phyloP scores from a whole-genome alignment of 164 flowering plant species.

The Taxillus chinensis region DNA sequence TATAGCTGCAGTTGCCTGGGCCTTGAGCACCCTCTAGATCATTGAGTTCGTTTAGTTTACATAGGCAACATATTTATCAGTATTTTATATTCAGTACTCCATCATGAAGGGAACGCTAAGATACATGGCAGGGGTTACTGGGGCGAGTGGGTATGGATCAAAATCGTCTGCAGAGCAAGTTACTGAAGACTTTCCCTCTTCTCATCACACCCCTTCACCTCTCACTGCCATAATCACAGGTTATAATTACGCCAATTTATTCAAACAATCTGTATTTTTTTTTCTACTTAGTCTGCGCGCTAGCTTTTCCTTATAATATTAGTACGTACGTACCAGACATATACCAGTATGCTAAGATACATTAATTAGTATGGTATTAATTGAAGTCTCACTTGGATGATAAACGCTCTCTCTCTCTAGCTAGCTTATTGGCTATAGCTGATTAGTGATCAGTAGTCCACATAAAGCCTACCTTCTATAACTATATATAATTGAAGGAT shows the following conservation, averaged over 20 bases:
- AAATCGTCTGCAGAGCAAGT: constrained; percentile 89
- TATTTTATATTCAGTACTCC: neutral
- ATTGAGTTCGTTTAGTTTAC: too few relatives aligned
- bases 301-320: too few relatives aligned
- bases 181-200: constrained; percentile 23
- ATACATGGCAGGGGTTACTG: constrained; percentile 81
- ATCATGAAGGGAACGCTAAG: constrained; percentile 72
- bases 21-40: too few relatives aligned
- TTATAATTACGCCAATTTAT: constrained; percentile 5
- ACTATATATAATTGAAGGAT: too few relatives aligned
- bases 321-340: too few relatives aligned
- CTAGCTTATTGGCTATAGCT: constrained; percentile 14
- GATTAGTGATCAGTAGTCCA: constrained; percentile 2
- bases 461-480: too few relatives aligned
- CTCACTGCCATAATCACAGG: constrained; percentile 94
- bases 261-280: too few relatives aligned
- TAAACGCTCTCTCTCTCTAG: neutral
- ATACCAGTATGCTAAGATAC: too few relatives aligned
- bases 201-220: constrained; percentile 18
- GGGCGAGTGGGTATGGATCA: constrained; percentile 95
- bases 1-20: too few relatives aligned
- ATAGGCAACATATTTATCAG: neutral
- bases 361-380: neutral
- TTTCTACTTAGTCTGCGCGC: too few relatives aligned
- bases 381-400: constrained; percentile 18